phyloP scores from a whole-genome alignment of 2,329 filamentous ascomycete species.

The Fusarium circinatum region DNA sequence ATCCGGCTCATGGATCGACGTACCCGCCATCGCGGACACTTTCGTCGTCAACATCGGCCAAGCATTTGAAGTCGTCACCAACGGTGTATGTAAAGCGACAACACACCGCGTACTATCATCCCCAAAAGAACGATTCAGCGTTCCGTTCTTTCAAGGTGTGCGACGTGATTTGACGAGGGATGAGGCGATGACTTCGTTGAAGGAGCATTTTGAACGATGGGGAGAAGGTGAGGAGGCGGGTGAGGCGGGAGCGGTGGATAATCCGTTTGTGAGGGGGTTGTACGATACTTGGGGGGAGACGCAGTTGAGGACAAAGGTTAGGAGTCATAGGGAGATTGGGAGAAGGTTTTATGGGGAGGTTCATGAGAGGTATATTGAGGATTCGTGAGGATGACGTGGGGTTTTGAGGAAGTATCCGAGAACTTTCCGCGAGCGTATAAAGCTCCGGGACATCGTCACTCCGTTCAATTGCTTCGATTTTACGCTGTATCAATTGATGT shows the following conservation, averaged over 20 bases:
- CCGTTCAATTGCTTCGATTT: neutral
- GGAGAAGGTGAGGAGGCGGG: conserved; percentile 45
- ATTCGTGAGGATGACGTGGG: conserved; percentile 32
- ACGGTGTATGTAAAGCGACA: conserved; percentile 64
- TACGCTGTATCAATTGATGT: neutral
- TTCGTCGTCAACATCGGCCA: conserved; percentile 70
- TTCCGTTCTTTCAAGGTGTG: conserved; percentile 62
- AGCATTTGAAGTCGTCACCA: conserved; percentile 66
- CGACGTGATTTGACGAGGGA: conserved; percentile 56
- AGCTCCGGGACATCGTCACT: neutral
- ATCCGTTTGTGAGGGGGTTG: conserved; percentile 58
- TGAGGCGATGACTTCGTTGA: conserved; percentile 54
- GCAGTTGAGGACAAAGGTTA: conserved; percentile 63
- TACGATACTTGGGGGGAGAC: conserved; percentile 67
- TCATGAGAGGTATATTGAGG: conserved; percentile 59
- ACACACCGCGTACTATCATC: conserved; percentile 56
- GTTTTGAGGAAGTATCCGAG: conserved; percentile 39
- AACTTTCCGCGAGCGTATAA: conserved; percentile 39
- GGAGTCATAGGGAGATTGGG: conserved; percentile 62
- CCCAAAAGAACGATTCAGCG: conserved; percentile 52
- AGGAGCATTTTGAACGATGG: conserved; percentile 50
- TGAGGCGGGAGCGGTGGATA: conserved; percentile 56
- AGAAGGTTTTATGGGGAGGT: conserved; percentile 58
- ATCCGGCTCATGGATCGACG: conserved; percentile 60
- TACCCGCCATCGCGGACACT: conserved; percentile 57